Conservation (phyloP, 345 rosid species). For the Lepidium sativum region DNA sequence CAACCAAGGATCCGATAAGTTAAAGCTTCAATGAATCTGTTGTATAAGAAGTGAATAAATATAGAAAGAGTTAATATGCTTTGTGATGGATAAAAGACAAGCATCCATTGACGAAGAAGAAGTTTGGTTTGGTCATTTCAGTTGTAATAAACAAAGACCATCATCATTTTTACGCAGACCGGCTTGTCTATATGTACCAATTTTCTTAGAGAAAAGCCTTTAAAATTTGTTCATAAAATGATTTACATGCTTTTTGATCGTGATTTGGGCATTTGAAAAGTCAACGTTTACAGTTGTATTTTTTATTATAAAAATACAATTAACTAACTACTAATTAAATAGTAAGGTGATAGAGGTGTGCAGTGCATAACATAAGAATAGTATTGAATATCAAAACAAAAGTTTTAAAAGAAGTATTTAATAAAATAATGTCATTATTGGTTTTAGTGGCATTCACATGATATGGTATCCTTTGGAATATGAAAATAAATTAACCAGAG, state of each 20-base stretch:
- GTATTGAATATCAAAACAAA: background rate
- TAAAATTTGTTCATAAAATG: background rate
- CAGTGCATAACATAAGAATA: conserved; percentile 1
- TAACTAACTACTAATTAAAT: background rate
- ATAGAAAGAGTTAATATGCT: background rate
- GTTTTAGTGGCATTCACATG: background rate
- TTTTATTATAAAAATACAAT: background rate
- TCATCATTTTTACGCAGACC: background rate
- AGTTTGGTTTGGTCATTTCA: background rate
- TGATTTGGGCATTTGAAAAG: conserved; percentile 2
- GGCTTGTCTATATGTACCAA: background rate
- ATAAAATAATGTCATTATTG: background rate
- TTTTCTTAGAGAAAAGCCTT: background rate
- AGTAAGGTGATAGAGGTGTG: background rate
- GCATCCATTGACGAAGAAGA: conserved; percentile 15
- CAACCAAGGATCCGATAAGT: background rate
- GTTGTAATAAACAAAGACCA: conserved; percentile 6
- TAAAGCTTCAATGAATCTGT: background rate
- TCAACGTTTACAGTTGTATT: conserved; percentile 9
- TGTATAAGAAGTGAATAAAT: background rate
- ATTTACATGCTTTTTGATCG: background rate
- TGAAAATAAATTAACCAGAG: background rate
- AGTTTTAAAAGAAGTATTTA: background rate
- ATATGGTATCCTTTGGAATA: background rate
- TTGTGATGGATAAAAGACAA: background rate